Evolutionary conservation across 352 stramenopile genomes (phyloP).

Genomic region (Pythium biforme): DNA sequence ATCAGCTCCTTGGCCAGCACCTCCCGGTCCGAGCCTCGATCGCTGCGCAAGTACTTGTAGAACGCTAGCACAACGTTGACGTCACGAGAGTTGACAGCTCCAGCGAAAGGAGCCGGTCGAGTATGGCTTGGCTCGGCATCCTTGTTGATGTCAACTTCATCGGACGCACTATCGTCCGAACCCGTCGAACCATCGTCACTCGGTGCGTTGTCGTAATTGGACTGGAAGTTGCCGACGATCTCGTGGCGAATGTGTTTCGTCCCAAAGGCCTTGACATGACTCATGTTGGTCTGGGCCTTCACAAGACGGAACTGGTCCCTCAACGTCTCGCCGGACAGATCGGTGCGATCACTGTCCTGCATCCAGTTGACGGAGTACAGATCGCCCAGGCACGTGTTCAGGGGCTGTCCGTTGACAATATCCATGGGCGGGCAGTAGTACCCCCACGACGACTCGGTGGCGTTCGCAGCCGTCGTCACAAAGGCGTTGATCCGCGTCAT

Average conservation of each 20-base stretch:
- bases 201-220: conserved; percentile 55
- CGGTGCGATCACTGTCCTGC: conserved; percentile 86
- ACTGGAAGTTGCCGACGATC: conserved; percentile 85
- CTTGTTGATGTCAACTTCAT: conserved; percentile 12
- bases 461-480: conserved; percentile 88
- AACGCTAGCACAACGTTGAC: conserved; percentile 74
- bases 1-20: conserved; percentile 44
- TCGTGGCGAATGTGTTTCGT: conserved; percentile 54
- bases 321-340: conserved; percentile 79
- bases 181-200: conserved; percentile 5
- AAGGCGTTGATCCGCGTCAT: conserved; percentile 84
- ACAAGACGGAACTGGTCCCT: conserved; percentile 69
- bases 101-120: not conserved
- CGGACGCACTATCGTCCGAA: conserved; percentile 16
- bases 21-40: conserved; percentile 33
- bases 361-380: conserved; percentile 92
- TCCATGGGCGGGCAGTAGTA: conserved; percentile 88
- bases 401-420: conserved; percentile 58
- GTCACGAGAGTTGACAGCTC: conserved; percentile 62
- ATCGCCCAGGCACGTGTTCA: conserved; percentile 86
- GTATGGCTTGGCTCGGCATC: conserved; percentile 7
- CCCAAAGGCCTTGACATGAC: conserved; percentile 81
- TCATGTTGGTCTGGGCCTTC: conserved; percentile 74
- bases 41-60: conserved; percentile 72
- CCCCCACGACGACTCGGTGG: conserved; percentile 85